phyloP scores from a whole-genome alignment of 495 filamentous ascomycete species.

The Neurospora tetraspora region DNA sequence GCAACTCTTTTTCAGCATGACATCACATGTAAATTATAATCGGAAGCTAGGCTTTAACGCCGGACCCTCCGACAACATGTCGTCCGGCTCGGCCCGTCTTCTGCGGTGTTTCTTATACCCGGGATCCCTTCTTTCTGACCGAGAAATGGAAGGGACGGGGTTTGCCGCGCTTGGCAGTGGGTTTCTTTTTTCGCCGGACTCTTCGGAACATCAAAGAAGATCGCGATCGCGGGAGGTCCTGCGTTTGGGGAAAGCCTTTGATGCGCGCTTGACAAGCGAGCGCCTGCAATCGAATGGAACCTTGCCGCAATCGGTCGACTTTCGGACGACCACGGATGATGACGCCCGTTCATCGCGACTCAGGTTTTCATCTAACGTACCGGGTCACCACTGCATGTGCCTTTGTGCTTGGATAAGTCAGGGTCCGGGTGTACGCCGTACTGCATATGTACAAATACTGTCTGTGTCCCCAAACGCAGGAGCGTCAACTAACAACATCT shows the following conservation, averaged over 20 bases:
- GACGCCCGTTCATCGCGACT: too few relatives aligned
- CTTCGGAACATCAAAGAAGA: background rate
- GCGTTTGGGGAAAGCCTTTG: background rate
- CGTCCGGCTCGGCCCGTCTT: background rate
- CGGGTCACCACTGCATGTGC: background rate
- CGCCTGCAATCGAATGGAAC: background rate
- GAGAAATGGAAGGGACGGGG: background rate
- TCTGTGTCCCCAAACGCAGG: background rate
- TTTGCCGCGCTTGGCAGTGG: background rate
- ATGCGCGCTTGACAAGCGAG: background rate
- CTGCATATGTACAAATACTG: background rate
- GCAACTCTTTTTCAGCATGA: background rate
- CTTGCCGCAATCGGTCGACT: background rate
- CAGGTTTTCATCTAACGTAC: background rate
- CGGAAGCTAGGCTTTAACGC: background rate
- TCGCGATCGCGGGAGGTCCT: background rate
- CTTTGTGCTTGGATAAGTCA: background rate
- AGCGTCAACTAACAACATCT: background rate
- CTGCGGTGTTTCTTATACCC: background rate
- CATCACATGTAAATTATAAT: background rate
- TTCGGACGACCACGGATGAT: background rate
- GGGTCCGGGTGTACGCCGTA: background rate
- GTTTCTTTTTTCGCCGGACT: background rate
- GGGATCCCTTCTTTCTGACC: background rate
- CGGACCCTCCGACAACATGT: background rate